These are phyloP conservation scores for Leptographium flavum DNA, from an alignment of 2,329 filamentous ascomycete species.

Conservation along the genomic window DNA sequence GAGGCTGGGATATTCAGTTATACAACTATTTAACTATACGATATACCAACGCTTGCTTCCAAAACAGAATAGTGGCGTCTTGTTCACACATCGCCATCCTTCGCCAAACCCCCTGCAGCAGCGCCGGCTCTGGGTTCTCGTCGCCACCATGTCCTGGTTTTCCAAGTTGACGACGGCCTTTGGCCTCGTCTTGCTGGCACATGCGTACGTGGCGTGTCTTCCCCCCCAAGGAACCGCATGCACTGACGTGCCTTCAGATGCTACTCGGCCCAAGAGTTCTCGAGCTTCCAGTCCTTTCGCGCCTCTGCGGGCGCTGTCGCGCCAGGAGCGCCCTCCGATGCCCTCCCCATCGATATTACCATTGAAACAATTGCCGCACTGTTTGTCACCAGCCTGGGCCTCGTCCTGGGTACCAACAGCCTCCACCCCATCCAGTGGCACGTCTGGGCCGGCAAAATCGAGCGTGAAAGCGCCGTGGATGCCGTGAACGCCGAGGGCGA, in stretches of 20 bases:
- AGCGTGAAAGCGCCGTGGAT: constrained; percentile 53
- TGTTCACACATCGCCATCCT: not conserved
- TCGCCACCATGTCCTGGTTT: constrained; percentile 44
- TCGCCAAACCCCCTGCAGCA: not conserved
- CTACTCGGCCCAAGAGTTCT: constrained; percentile 92
- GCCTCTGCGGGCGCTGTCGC: constrained; percentile 24
- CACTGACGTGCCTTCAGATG: constrained; percentile 42
- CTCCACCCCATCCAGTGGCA: constrained; percentile 77
- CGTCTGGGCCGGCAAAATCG: constrained; percentile 71
- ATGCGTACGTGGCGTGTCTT: constrained; percentile 51
- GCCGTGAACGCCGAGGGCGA: constrained; percentile 41
- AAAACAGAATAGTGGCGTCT: not conserved
- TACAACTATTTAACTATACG: not conserved
- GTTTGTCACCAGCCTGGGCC: constrained; percentile 64
- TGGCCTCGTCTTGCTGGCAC: constrained; percentile 65
- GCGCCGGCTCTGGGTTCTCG: not conserved
- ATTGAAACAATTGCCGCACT: constrained; percentile 75
- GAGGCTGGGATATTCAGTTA: not conserved
- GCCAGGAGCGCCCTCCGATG: constrained; percentile 23
- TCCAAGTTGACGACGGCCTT: constrained; percentile 57
- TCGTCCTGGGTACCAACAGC: constrained; percentile 63
- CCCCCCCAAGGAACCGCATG: not conserved
- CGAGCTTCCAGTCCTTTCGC: constrained; percentile 47
- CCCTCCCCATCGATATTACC: constrained; percentile 72
- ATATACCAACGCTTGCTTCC: not conserved